Evolutionary conservation across 1,139 yeast genomes (phyloP).

Genomic region (Wickerhamomyces sp.): DNA sequence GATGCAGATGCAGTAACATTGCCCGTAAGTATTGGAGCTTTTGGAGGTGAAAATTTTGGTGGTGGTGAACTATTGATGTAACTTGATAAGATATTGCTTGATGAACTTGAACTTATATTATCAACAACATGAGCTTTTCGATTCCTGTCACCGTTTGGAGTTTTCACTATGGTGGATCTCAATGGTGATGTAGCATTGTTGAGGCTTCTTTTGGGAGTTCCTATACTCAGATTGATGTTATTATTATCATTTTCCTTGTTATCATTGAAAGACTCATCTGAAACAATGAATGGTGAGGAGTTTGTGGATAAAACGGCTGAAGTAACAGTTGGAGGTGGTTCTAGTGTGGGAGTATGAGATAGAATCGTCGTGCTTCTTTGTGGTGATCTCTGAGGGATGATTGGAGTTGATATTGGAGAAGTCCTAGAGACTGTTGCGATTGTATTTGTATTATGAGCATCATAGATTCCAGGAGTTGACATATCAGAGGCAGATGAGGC

Average conservation of each 20-base stretch:
- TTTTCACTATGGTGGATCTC: constrained; percentile 11
- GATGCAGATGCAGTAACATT: neutral
- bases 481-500: constrained; percentile 12
- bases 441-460: constrained; percentile 1
- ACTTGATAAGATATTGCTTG: constrained; percentile 19
- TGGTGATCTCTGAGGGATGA: constrained; percentile 27
- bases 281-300: neutral
- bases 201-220: constrained; percentile 7
- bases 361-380: constrained; percentile 16
- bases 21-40: constrained; percentile 3
- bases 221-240: neutral
- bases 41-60: constrained; percentile 16
- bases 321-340: constrained; percentile 17
- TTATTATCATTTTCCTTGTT: neutral
- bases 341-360: constrained; percentile 1
- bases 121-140: constrained; percentile 28
- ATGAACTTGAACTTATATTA: constrained; percentile 20
- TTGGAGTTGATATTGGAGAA: constrained; percentile 10
- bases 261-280: neutral
- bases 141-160: constrained; percentile 24
- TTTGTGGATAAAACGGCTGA: constrained; percentile 15
- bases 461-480: constrained; percentile 12
- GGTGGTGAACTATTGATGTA: constrained; percentile 20
- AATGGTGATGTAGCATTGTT: constrained; percentile 13
- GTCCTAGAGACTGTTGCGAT: neutral